Evolutionary conservation across 2,329 filamentous ascomycete species (phyloP).

Genomic region (Pseudogymnoascus verrucosus): DNA sequence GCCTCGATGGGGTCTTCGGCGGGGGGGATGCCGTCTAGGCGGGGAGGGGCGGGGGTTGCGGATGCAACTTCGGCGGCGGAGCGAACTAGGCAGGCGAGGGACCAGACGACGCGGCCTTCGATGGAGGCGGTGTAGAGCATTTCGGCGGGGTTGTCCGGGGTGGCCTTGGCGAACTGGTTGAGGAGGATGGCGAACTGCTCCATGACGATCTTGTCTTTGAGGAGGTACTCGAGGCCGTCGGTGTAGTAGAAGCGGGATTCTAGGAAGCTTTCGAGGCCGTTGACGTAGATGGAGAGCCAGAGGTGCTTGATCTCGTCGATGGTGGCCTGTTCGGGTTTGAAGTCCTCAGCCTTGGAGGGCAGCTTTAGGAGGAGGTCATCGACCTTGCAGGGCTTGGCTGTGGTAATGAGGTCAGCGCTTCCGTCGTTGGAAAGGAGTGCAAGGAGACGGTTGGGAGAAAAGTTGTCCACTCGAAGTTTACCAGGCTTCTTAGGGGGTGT

Average conservation of each 20-base stretch:
- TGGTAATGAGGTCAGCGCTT: not conserved
- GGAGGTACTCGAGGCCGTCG: constrained; percentile 33
- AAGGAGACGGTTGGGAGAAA: not conserved
- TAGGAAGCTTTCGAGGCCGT: constrained; percentile 65
- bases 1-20: no score
- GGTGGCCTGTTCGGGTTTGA: constrained; percentile 1
- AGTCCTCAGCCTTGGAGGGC: constrained; percentile 18
- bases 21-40: no score
- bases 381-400: constrained; percentile 61
- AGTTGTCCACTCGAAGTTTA: not conserved
- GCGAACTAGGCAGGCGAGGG: constrained; percentile 40
- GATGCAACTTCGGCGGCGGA: constrained; percentile 23
- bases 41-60: constrained; percentile 11
- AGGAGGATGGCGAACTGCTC: constrained; percentile 62
- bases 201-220: constrained; percentile 50
- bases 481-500: not conserved
- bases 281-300: constrained; percentile 69
- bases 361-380: constrained; percentile 54
- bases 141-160: constrained; percentile 41
- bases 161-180: constrained; percentile 41
- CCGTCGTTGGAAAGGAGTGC: not conserved
- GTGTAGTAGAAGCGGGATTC: constrained; percentile 77
- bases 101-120: constrained; percentile 54
- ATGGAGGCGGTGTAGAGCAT: constrained; percentile 47
- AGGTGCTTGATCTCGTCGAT: constrained; percentile 62